Percentiles rank a stretch among this genome's conserved stretches.
These are phyloP conservation scores for Aspergillus unguis DNA, from an alignment of 2,329 filamentous ascomycete genomes.

Conservation along the genomic window DNA sequence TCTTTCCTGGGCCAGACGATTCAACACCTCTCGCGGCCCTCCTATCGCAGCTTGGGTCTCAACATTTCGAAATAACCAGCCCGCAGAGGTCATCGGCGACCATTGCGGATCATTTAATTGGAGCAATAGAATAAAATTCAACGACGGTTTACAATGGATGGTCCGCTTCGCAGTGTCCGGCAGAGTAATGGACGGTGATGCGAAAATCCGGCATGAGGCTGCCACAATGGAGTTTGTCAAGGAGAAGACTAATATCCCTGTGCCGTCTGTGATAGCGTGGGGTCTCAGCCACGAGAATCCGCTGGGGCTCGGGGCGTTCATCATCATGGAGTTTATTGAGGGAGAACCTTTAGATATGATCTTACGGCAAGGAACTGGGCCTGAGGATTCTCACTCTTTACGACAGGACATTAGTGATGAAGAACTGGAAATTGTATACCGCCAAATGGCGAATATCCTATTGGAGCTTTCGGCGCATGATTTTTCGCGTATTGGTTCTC, in stretches of 20 bases:
- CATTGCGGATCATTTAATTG: too few relatives aligned
- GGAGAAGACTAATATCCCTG: conserved; percentile 7
- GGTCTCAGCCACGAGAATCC: conserved; percentile 5
- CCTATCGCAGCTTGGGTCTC: too few relatives aligned
- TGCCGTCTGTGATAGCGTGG: conserved; percentile 5
- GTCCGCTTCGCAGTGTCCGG: neutral
- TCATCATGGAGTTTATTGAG: conserved; percentile 10
- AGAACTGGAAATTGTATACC: neutral
- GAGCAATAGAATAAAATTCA: too few relatives aligned
- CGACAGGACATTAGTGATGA: conserved; percentile 1
- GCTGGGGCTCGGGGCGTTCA: conserved; percentile 1
- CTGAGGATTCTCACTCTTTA: conserved; percentile 1
- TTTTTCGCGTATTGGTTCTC: neutral
- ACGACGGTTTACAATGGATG: too few relatives aligned
- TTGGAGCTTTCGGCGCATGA: neutral
- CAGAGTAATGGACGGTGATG: conserved; percentile 4
- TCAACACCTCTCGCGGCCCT: too few relatives aligned
- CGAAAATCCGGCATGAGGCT: neutral
- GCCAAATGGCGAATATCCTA: neutral
- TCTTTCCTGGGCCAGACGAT: too few relatives aligned
- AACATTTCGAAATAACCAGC: too few relatives aligned
- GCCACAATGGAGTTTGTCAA: conserved; percentile 8
- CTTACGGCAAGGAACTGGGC: conserved; percentile 1
- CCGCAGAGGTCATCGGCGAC: too few relatives aligned
- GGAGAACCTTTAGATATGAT: conserved; percentile 5